Percentiles rank a stretch among this genome's conserved stretches.
phyloP scores from a whole-genome alignment of 2,329 filamentous ascomycete species.

The Calycina herbarum region DNA sequence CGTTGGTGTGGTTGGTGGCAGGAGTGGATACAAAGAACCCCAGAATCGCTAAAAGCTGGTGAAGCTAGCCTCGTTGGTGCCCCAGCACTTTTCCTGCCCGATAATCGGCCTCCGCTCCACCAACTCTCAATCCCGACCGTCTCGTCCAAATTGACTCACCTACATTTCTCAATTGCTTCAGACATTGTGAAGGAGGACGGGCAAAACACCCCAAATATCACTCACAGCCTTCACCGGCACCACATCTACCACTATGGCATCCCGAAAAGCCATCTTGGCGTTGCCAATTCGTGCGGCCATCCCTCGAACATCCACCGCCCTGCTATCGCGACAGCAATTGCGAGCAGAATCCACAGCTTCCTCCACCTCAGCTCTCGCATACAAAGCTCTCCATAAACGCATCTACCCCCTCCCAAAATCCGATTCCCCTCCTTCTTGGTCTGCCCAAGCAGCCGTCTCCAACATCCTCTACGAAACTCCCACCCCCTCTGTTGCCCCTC shows the following conservation, averaged over 20 bases:
- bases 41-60: background rate
- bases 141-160: conserved; percentile 8
- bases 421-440: conserved; percentile 75
- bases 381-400: conserved; percentile 93
- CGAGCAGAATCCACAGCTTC: conserved; percentile 53
- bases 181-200: conserved; percentile 6
- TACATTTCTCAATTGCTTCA: conserved; percentile 14
- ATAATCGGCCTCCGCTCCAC: background rate
- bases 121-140: background rate
- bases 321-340: conserved; percentile 27
- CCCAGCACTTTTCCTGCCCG: background rate
- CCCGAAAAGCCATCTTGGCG: conserved; percentile 34
- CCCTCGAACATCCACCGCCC: conserved; percentile 23
- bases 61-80: background rate
- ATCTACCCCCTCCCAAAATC: conserved; percentile 81
- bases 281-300: conserved; percentile 30
- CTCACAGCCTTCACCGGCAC: conserved; percentile 19
- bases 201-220: background rate
- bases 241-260: conserved; percentile 31
- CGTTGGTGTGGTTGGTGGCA: background rate
- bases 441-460: conserved; percentile 91
- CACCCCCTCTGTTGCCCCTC: conserved; percentile 75
- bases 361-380: conserved; percentile 91
- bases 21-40: conserved; percentile 4
- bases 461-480: conserved; percentile 99